Evolutionary conservation across 2,329 filamentous ascomycete genomes (phyloP), one percentile per base, ranked within the genome.

Genomic region (Penicillium sp.): DNA sequence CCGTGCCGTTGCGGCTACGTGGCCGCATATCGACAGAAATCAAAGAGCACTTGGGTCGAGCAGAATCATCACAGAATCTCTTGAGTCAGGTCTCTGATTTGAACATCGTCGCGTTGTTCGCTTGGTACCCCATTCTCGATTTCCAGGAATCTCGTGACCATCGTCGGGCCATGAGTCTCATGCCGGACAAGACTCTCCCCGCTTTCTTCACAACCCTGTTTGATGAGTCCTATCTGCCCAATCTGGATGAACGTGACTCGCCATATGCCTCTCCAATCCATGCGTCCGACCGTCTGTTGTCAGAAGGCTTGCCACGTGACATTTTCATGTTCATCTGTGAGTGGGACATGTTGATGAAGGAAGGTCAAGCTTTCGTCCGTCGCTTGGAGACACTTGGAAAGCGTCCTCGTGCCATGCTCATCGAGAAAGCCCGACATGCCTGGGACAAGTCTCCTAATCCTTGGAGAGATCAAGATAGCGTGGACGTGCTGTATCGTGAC

Each of bases 321-420:
- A 80, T 87, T 44, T 83, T 85, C 53, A 70, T 87, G 60, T 84
- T 82, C 64, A 81, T 83, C 41, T 87, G 84, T 66, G 84, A 87
- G 66, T 87, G 82, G 81, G 84, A 87, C 64, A 87, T 87, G 84
- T 72, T 87, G 13, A 74, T 86, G n/a, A 78, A 79, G 13, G 84
- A 87, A 66, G 84, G 82, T 5, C 72, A 77, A 57, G 56, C 60
- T 1, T 79, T 80, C 49, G 72, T 76, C 42, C 67, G 73, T 11
- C 69, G 73, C 11, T 59, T 80, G 32, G 65, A 77, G 34, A 54
- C 55, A 1, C 63, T 78, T 45, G 74, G 76, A 21, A 80, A 80
- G 57, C 70, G 69, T 5, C 74, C 78, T 4, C 71, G 75, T 18
- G 69, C 70, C 45, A 78, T 76, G 69, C 73, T 78, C 65, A 76